phyloP scores from a whole-genome alignment of 306 rosid species.

The Cicer arietinum region DNA sequence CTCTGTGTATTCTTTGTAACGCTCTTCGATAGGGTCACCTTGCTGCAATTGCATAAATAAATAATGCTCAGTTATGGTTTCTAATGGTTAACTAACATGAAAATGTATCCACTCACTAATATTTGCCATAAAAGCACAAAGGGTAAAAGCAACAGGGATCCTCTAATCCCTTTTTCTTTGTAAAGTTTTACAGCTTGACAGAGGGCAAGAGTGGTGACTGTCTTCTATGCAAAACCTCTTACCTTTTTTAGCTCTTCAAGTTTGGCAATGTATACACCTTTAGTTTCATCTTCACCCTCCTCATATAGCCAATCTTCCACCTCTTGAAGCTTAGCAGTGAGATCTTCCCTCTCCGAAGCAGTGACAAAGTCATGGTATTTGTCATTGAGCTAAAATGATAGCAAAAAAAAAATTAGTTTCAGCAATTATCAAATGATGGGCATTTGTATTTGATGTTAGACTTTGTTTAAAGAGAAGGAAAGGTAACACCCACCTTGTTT shows the following conservation, averaged over 20 bases:
- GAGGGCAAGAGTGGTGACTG: background rate
- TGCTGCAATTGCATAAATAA: slow-evolving; percentile 58
- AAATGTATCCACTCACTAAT: background rate
- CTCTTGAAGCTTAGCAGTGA: slow-evolving; percentile 71
- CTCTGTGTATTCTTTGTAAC: slow-evolving; percentile 71
- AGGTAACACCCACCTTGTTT: slow-evolving; percentile 68
- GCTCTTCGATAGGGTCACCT: slow-evolving; percentile 92
- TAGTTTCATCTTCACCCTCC: slow-evolving; percentile 94
- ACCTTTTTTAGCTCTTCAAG: slow-evolving; percentile 94
- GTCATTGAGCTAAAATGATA: slow-evolving; percentile 71
- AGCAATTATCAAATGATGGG: slow-evolving; percentile 6
- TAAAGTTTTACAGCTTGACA: background rate
- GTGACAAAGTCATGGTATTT: slow-evolving; percentile 77
- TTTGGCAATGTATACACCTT: slow-evolving; percentile 90
- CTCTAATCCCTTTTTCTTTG: background rate
- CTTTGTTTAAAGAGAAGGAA: background rate
- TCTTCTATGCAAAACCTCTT: background rate
- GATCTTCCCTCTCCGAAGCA: slow-evolving; percentile 71
- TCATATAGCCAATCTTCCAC: slow-evolving; percentile 97
- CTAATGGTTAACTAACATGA: slow-evolving; percentile 2
- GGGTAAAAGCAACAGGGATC: background rate
- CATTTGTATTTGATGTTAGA: slow-evolving; percentile 13
- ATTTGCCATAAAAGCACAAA: background rate
- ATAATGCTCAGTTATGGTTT: slow-evolving; percentile 11
- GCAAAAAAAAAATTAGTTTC: slow-evolving; percentile 27